These are phyloP conservation scores for Malbranchea cinnamomea DNA, from an alignment of 2,329 filamentous ascomycete species.

Conservation along the genomic window DNA sequence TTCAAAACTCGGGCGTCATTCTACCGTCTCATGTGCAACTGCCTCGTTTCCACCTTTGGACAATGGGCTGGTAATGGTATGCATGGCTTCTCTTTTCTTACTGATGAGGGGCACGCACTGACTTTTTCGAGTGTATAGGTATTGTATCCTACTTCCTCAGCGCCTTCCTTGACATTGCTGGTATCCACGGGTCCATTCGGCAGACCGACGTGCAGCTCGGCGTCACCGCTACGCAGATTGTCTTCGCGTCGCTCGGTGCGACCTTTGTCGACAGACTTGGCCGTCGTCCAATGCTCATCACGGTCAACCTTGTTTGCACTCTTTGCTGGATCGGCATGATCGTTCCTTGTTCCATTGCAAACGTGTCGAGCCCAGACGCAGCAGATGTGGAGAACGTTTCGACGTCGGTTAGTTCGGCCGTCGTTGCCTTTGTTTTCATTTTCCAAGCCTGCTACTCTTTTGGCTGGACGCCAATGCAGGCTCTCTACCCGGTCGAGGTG, in stretches of 20 bases:
- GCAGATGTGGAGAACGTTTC: slow-evolving; percentile 17
- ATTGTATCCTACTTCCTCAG: slow-evolving; percentile 40
- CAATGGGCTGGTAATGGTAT: slow-evolving; percentile 23
- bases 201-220: slow-evolving; percentile 41
- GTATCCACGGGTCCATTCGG: slow-evolving; percentile 32
- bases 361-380: slow-evolving; percentile 25
- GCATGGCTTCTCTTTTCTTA: slow-evolving; percentile 6
- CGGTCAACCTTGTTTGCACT: slow-evolving; percentile 33
- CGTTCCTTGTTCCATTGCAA: too few species aligned
- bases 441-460: slow-evolving; percentile 39
- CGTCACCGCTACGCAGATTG: slow-evolving; percentile 40
- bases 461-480: slow-evolving; percentile 31
- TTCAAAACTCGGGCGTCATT: slow-evolving; percentile 34
- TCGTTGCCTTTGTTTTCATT: slow-evolving; percentile 39
- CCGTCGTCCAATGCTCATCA: slow-evolving; percentile 42
- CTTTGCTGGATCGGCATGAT: slow-evolving; percentile 38
- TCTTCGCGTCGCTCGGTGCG: slow-evolving; percentile 41
- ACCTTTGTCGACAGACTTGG: slow-evolving; percentile 42
- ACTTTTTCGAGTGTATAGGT: slow-evolving; percentile 10
- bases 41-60: slow-evolving; percentile 38
- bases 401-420: slow-evolving; percentile 25
- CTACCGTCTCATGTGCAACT: slow-evolving; percentile 35
- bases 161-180: slow-evolving; percentile 37
- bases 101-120: not conserved
- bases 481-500: slow-evolving; percentile 39